Conservation (phyloP, 345 rosid species). For the Abelmoschus esculentus region DNA sequence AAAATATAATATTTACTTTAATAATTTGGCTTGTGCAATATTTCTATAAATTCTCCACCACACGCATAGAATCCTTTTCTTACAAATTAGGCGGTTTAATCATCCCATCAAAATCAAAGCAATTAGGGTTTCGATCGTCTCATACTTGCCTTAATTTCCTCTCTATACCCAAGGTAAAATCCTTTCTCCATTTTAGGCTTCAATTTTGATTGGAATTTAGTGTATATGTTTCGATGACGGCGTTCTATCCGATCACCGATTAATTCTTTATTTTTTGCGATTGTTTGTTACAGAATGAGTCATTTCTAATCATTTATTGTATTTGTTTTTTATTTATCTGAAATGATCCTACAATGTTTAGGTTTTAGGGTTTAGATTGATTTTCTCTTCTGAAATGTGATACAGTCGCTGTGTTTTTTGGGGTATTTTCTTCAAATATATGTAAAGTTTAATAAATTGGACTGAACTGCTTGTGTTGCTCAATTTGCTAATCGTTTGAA, state of each 20-base stretch:
- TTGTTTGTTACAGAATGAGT: not conserved
- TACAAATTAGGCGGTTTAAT: not conserved
- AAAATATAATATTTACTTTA: too few species aligned
- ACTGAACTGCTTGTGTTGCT: not conserved
- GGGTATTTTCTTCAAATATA: not conserved
- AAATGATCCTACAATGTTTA: not conserved
- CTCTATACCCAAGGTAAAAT: not conserved
- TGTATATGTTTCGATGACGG: not conserved
- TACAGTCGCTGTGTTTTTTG: not conserved
- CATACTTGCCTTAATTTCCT: not conserved
- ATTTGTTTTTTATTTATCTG: not conserved
- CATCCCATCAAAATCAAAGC: not conserved
- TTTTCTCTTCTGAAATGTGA: not conserved
- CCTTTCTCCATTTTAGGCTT: not conserved
- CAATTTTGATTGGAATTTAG: not conserved
- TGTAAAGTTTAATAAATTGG: not conserved
- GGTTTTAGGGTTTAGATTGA: not conserved
- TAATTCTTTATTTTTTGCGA: not conserved
- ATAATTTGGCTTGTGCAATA: not conserved
- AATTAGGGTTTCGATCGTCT: constrained; percentile 1
- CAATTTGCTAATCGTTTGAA: not conserved
- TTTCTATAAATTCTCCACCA: too few species aligned
- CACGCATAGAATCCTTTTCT: too few species aligned
- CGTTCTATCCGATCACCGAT: not conserved
- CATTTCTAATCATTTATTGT: not conserved